Evolutionary conservation across 768 basidiomycete species (phyloP).

Genomic region (Dioszegia aurantiaca): DNA sequence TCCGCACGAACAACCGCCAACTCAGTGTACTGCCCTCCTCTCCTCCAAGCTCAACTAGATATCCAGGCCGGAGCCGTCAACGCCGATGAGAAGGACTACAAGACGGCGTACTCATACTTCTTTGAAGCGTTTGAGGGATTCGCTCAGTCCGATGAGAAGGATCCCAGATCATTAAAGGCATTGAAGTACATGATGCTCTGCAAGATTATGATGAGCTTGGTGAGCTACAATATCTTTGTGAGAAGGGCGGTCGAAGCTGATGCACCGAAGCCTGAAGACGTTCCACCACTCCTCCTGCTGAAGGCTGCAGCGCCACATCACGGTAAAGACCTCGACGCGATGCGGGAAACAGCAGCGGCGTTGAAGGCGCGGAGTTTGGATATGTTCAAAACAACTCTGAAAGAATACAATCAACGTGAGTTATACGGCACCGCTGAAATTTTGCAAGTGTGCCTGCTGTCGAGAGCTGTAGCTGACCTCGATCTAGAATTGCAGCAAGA

Average conservation of each 20-base stretch:
- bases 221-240: conserved; percentile 53
- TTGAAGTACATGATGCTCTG: conserved; percentile 98
- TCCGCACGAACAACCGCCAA: conserved; percentile 91
- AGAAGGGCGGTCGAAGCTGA: neutral
- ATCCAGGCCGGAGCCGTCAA: conserved; percentile 78
- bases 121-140: conserved; percentile 93
- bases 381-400: conserved; percentile 81
- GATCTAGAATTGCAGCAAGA: conserved; percentile 83
- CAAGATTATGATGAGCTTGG: conserved; percentile 95
- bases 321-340: conserved; percentile 86
- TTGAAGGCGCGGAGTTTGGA: conserved; percentile 84
- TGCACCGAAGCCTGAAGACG: conserved; percentile 76
- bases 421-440: too few relatives aligned
- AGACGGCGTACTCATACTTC: conserved; percentile 94
- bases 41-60: conserved; percentile 61
- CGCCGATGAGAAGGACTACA: conserved; percentile 97
- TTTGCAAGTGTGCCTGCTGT: conserved; percentile 9
- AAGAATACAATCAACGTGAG: conserved; percentile 77
- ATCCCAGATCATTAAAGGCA: conserved; percentile 72
- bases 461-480: neutral
- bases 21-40: conserved; percentile 85
- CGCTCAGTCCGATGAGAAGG: conserved; percentile 64
- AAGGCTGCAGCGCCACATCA: conserved; percentile 87
- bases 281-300: conserved; percentile 75
- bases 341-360: conserved; percentile 92